Evolutionary conservation across 441 rosid genomes (phyloP), one percentile per base, ranked within the genome.

Genomic region (Eutrema salsugineum): DNA sequence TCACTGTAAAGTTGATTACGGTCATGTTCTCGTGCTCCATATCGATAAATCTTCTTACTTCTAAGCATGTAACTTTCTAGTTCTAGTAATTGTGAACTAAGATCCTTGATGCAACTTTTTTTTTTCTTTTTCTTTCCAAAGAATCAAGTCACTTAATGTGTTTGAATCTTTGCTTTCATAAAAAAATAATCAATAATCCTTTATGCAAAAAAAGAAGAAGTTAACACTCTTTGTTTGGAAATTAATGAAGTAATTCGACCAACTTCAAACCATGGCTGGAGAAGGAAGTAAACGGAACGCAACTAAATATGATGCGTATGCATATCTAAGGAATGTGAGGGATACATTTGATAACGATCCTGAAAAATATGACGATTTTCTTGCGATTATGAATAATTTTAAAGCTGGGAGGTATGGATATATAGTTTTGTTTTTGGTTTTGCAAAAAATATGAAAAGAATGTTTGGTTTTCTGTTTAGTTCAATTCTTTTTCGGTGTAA

Each of bases 301-400:
- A 49, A 91, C 89, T 5, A 83, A 85, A 30, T 85, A 83, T 44
- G 99, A 90, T 77, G 97, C 97, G 14, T 68, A 86, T 66, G 84
- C 89, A 7, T 92, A 92, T 86, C 86, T 92, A 39, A 85, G 81
- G 78, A 87, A 79, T 2, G 91, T 92, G 70, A 87, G 82, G 72
- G 86, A 86, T 59, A 85, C 83, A 53, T 92, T 94, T 81, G 85
- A 74, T 48, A 87, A 84, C 46, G 86, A 89, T 22, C 82, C 78
- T 69, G 91, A 89, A 28, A 90, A 82, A 66, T 88, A 86, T 57
- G 87, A 87, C 10, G 89, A 89, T 2, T 92, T 94, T 70, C 88
- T 94, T 55, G 88, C 76, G 68, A 91, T 90, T 54, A 86, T 92
- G 93, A 88, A 82, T 70, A 91, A 88, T 78, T 90, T 89, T 77